Evolutionary conservation across 805 yeast genomes (phyloP), one percentile per base, ranked within the genome.

Genomic region (Candida fluviatilis): DNA sequence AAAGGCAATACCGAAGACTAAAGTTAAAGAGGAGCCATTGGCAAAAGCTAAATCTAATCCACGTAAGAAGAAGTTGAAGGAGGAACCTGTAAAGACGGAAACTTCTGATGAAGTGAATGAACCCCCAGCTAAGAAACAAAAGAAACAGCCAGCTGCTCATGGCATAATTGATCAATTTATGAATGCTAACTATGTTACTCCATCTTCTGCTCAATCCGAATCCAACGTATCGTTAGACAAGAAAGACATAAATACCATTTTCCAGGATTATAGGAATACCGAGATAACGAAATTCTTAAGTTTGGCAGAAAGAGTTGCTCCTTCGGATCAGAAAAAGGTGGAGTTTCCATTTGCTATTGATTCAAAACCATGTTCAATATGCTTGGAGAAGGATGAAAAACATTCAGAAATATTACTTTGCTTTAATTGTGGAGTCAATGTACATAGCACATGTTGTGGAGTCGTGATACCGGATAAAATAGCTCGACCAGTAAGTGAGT

Each of bases 401-500:
- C 23, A 35, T 1, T 47, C 62, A 3, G 72, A 69, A 26, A 64
- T 75, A 48, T 47, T 83, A 7, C 59, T 69, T 1, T 88, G 96
- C 55, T 51, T 66, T 2, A 64, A 69, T 19, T 89, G 96, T 64
- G 84, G 84, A 0, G 60, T 86, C 23, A 70, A 69, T 38, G 87
- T 82, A 2, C 96, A 89, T 55, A 65, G 75, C 2, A 57, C 72
- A 0, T 89, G 96, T 51, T 82, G 80, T 51, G 95, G 95, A 0
- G 39, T 43, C 21, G 40, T 16, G 10, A 38, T 47, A 17, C 51
- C 40, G n/a, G 47, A 52, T 4, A 48, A 48, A 7, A 46, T 36
- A 16, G 35, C 41, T 3, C 48, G 41, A 14, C 71, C 66, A 6
- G 47, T 55, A 3, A 64, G 53, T 24, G 73, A 71, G 39, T 88